Evolutionary conservation across 2,329 filamentous ascomycete genomes (phyloP), one percentile per base, ranked within the genome.

Genomic region (Pseudogymnoascus sp.): DNA sequence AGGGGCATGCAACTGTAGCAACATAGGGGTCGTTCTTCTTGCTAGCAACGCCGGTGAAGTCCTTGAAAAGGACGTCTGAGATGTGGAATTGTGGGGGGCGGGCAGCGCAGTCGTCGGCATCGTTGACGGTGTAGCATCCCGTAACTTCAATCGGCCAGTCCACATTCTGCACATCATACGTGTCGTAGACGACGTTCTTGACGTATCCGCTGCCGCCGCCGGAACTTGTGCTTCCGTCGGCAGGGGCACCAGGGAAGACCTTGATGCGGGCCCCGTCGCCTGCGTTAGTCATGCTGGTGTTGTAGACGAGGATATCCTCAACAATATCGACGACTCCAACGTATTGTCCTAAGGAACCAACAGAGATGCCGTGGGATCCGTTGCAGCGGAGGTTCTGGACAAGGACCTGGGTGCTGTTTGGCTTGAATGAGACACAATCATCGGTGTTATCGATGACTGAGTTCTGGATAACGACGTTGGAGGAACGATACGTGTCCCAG

Each of bases 401-500:
- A 3, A 89, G 71, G 6, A 89, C 81, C 64, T 88, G 80, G 43
- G 85, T 89, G 66, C 80, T 85, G 70, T 89, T 90, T 16, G 86
- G 86, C 72, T 90, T 90, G 78, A 90, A 89, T 0, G 85, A 85
- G 11, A 90, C 84, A 63, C 87, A 90, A 69, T 90, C 84, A 69
- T 89, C 86, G 35, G 82, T 83, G 66, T 88, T 88, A 70, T 82
- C 77, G 64, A 85, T 80, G 25, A 80, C 72, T 0, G 82, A 87
- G 69, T 89, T 82, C 67, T 89, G 85, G 35, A 89, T 88, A 0
- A 86, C 80, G 35, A 89, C 78, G 58, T 81, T 79, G 22, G 77
- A 74, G 11, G 80, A 83, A 6, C 84, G 81, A 68, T 87, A 86
- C 1, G 81, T 86, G 65, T 86, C 82, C 81, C 81, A 84, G 35